Conservation (phyloP, 192 early-diverging fungal genomes). For the Mortierella antarctica region DNA sequence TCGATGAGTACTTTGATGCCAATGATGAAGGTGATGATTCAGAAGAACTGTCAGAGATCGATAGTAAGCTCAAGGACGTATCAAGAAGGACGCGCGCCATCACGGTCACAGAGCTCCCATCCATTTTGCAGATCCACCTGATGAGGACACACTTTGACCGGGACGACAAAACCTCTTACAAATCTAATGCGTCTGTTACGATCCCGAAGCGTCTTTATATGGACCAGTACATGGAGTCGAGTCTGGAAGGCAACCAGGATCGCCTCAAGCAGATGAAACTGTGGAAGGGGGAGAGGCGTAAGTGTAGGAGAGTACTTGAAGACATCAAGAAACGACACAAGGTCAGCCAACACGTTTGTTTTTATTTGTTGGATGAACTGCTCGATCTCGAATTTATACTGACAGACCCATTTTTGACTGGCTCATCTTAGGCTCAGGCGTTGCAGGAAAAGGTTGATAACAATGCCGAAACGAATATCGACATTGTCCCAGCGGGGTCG, state of each 20-base stretch:
- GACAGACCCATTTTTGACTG: no score
- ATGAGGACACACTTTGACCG: constrained; percentile 78
- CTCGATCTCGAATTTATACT: no score
- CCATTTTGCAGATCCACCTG: constrained; percentile 76
- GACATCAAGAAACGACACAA: constrained; percentile 14
- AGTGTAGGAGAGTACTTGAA: constrained; percentile 33
- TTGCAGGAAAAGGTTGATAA: no score
- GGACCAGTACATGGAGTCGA: constrained; percentile 62
- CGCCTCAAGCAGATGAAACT: constrained; percentile 41
- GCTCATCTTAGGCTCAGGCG: no score
- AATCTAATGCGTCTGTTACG: constrained; percentile 74
- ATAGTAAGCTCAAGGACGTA: constrained; percentile 36
- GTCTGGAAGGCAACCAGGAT: constrained; percentile 28
- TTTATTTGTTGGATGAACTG: no score
- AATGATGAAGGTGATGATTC: background rate
- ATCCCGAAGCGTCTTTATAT: constrained; percentile 72
- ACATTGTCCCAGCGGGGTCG: no score
- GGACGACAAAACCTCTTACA: constrained; percentile 65
- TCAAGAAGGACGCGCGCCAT: constrained; percentile 55
- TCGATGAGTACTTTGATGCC: constrained; percentile 70
- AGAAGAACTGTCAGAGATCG: background rate
- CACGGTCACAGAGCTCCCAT: constrained; percentile 65
- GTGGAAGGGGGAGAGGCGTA: constrained; percentile 36
- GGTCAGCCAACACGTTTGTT: background rate
- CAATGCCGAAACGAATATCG: no score